Percentiles rank a stretch among this genome's conserved stretches.
Conservation (phyloP, 495 filamentous ascomycete species). For the Penicillium mononematosum region DNA sequence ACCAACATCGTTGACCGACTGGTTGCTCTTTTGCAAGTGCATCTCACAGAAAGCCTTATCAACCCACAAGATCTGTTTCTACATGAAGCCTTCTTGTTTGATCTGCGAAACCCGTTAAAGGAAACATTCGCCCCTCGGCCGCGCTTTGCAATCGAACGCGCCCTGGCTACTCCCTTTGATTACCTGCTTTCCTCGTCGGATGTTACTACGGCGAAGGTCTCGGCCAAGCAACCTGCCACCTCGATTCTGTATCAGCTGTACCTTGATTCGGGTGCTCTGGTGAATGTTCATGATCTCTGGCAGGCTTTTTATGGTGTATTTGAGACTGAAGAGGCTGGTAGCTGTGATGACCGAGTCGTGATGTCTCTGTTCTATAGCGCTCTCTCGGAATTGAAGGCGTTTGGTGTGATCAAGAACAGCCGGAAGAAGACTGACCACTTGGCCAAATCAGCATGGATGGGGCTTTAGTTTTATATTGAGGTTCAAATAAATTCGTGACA, state of each 20-base stretch:
- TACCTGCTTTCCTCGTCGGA: constrained; percentile 71
- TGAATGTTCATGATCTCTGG: constrained; percentile 91
- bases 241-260: constrained; percentile 89
- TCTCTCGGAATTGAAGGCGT: constrained; percentile 75
- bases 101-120: constrained; percentile 72
- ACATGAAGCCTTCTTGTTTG: constrained; percentile 81
- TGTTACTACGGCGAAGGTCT: constrained; percentile 36
- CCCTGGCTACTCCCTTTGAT: constrained; percentile 75
- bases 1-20: constrained; percentile 69
- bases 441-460: constrained; percentile 74
- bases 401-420: constrained; percentile 86
- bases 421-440: constrained; percentile 91
- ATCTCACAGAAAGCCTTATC: constrained; percentile 53
- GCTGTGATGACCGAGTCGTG: constrained; percentile 48
- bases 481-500: constrained; percentile 13
- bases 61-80: constrained; percentile 65
- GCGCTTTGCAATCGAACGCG: constrained; percentile 75
- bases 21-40: constrained; percentile 51
- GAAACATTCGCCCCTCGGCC: constrained; percentile 81
- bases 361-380: constrained; percentile 78
- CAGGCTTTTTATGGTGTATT: constrained; percentile 78
- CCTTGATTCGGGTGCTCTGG: constrained; percentile 79
- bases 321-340: constrained; percentile 57
- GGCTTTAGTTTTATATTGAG: constrained; percentile 44
- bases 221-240: constrained; percentile 69